Percentiles rank a stretch among this genome's conserved stretches.
Conservation (phyloP, 164 flowering plant species). For the Piper longum region DNA sequence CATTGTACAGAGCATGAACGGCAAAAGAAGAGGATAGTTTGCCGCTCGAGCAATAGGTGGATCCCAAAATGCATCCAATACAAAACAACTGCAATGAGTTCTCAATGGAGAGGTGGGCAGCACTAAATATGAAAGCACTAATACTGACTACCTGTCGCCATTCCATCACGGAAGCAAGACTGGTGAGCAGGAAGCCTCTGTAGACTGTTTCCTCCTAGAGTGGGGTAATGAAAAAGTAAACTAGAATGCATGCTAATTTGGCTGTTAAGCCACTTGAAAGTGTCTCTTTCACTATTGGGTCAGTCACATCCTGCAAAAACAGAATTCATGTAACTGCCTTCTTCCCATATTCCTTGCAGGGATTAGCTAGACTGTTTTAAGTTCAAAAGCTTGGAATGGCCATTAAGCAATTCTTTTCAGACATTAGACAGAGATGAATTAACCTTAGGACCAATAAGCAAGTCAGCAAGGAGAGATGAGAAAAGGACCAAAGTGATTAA, state of each 20-base stretch:
- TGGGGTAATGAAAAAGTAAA: constrained; percentile 57
- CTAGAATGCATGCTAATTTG: constrained; percentile 27
- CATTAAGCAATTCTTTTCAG: neutral
- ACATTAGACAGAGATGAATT: neutral
- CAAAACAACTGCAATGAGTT: constrained; percentile 52
- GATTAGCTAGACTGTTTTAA: neutral
- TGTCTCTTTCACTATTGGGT: constrained; percentile 47
- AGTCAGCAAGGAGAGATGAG: constrained; percentile 50
- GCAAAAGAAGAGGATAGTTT: constrained; percentile 46
- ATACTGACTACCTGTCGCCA: constrained; percentile 63
- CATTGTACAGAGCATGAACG: constrained; percentile 76
- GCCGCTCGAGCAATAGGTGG: constrained; percentile 78
- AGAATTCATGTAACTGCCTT: neutral
- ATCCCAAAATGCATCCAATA: constrained; percentile 68
- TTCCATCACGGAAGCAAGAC: constrained; percentile 45
- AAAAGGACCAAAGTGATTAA: constrained; percentile 37
- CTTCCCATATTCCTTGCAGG: neutral
- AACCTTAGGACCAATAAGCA: constrained; percentile 54
- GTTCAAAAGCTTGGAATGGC: neutral
- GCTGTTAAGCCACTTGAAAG: constrained; percentile 39
- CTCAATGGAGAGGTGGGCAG: constrained; percentile 69
- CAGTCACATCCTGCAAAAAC: constrained; percentile 38
- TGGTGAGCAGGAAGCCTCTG: constrained; percentile 58
- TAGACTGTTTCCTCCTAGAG: constrained; percentile 77
- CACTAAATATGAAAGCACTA: constrained; percentile 59